Base-by-base conservation (phyloP, 1,139 yeast genomes). In the Pichia sp. region DNA sequence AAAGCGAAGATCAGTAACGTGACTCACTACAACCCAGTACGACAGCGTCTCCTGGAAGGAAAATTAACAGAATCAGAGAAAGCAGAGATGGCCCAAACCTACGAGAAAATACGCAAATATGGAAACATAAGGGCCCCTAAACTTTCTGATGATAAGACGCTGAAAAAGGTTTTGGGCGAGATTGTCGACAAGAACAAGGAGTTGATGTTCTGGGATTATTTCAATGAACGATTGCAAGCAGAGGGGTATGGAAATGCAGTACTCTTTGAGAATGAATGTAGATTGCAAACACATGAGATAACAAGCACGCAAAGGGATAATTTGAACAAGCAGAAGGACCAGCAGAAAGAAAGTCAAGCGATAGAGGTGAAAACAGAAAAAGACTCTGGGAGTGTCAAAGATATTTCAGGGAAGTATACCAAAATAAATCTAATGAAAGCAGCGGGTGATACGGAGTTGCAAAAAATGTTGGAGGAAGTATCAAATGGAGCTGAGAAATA, bases 21-120 rank as follows among this genome's bases (percentile, higher is more conserved):
- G 2, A 55, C 64, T 1, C 54, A 52, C 31, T 61, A 59, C 43
- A 51, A 60, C 49, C 63, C 63, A 2, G 41, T 52, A 4, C 49
- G 64, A 36, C 23, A 41, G 8, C 29, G 46, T 8, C 44, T 54
- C 4, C 8, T 62, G 1, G 44, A 43, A 15, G 49, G 47, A 1
- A 29, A 50, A 13, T 30, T 54, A 1, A 38, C 32, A 8, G 30
- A 44, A 4, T 36, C 23, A 8, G 57, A 54, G 23, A 36, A 11
- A 29, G 10, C 15, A 3, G 19, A 42, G 31, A 7, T 59, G 7
- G 40, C 11, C 3, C 23, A 36, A 15, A 50, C 47, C 30, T 50
- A 55, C 16, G 42, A 53, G 10, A 54, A 51, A 34, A 50, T 58
- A 5, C 38, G 32, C n/a, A 49, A 47, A 15, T 52, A 57, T 32